Base-by-base conservation (phyloP, 257 asterid genomes). In the Solanum corneliomulleri region DNA sequence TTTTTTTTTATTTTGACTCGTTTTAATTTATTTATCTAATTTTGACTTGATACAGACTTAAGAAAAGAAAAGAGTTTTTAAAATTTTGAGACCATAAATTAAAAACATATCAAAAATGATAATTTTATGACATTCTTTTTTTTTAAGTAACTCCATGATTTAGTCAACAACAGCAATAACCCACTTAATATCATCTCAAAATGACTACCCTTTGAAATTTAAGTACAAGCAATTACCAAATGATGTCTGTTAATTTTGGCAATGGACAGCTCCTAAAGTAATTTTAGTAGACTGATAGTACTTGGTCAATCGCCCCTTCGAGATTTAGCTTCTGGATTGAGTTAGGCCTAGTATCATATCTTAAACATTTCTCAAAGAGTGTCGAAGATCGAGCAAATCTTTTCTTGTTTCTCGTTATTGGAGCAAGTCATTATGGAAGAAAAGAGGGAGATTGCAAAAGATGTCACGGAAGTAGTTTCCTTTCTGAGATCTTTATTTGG, bases 401-500 rank as follows among this genome's bases (percentile, higher is more conserved):
- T 23, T 21, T 86, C 56, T 49, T 86, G 25, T 64, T 69, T 33
- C 85, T 68, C 80, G 15, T 49, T 49, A 44, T 66, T 88, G 86
- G 89, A 89, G 86, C 74, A 18, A 60, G 86, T 23, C n/a, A 10
- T 9, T 49, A 91, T 91, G 91, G 93, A 89, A 83, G 89, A 47
- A 64, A 88, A 58, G 84, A 39, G 68, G 82, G 88, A 66, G 75
- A 91, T 91, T 20, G 90, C 93, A 16, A 89, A 88, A 23, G 92
- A 91, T 75, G 85, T 88, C 60, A 89, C 90, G 35, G 92, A 91
- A 82, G 92, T 91, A 89, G 41, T 45, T 29, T 20, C 14, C 58
- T 27, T 45, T 82, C 81, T 64, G 39, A 52, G 23, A 31, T 31
- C 29, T 86, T 69, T 18, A 20, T 82, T 82, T 47, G 11, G 11